phyloP scores from a whole-genome alignment of 306 rosid species.

The Betula pendula region DNA sequence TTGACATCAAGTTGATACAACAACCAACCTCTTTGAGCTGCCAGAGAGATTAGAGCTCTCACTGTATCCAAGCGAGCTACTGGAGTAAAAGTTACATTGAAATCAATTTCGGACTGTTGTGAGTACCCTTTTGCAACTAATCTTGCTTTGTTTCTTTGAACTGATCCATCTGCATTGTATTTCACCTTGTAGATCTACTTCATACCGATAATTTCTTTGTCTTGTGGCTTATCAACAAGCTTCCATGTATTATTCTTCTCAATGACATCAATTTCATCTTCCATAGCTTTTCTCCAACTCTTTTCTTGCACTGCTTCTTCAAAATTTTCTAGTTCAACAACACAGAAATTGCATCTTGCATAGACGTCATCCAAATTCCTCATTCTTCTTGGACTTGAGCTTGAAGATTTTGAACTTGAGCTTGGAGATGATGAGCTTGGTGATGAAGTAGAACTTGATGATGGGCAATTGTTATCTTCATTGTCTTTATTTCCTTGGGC shows the following conservation, averaged over 20 bases:
- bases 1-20: too few relatives aligned
- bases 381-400: too few relatives aligned
- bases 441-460: too few relatives aligned
- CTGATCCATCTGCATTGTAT: too few relatives aligned
- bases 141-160: background rate
- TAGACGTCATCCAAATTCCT: background rate
- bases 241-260: background rate
- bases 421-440: too few relatives aligned
- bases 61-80: background rate
- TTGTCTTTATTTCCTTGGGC: too few relatives aligned
- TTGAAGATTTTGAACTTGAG: too few relatives aligned
- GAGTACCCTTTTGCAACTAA: background rate
- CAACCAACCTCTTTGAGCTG: too few relatives aligned
- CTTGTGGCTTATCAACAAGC: too few relatives aligned
- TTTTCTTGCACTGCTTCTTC: background rate
- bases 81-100: background rate
- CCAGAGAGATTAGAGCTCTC: background rate
- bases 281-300: background rate
- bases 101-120: background rate
- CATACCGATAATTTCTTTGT: too few relatives aligned
- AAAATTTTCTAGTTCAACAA: background rate
- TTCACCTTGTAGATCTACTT: too few relatives aligned
- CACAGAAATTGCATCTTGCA: background rate
- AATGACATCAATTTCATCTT: background rate
- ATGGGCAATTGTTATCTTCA: too few relatives aligned